Percentiles rank a stretch among this genome's conserved stretches.
phyloP scores from a whole-genome alignment of 768 basidiomycete genomes.

The Hydnomerulius pinastri region DNA sequence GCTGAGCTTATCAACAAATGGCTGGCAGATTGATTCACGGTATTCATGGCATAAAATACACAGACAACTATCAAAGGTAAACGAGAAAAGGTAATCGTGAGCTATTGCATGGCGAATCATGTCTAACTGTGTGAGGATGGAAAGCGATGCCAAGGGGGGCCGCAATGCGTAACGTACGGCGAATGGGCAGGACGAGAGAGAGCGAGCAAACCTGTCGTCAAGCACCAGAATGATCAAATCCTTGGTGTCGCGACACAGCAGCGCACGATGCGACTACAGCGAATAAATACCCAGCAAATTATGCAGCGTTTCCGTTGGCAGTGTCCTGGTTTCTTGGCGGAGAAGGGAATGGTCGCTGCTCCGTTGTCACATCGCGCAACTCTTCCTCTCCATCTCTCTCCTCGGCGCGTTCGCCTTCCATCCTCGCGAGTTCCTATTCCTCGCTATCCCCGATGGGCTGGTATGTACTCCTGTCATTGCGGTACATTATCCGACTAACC shows the following conservation, averaged over 20 bases:
- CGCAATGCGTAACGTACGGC: no score
- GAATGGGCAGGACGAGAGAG: constrained; percentile 8
- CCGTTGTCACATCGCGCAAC: constrained; percentile 7
- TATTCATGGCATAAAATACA: constrained; percentile 11
- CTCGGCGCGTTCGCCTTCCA: constrained; percentile 37
- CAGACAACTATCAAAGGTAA: constrained; percentile 7
- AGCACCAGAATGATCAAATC: constrained; percentile 9
- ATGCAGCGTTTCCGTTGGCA: constrained; percentile 8
- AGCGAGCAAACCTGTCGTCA: constrained; percentile 7
- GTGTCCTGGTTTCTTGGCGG: constrained; percentile 11
- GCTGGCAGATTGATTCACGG: constrained; percentile 5
- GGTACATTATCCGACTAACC: constrained; percentile 51
- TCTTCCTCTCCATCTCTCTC: constrained; percentile 30
- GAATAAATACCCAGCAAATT: constrained; percentile 3
- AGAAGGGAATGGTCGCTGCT: constrained; percentile 15
- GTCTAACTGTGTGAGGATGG: constrained; percentile 29
- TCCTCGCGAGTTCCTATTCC: constrained; percentile 62
- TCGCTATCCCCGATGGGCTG: constrained; percentile 48
- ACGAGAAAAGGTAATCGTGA: constrained; percentile 4
- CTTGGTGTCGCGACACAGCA: constrained; percentile 6
- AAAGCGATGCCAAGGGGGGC: no score
- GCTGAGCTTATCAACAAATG: no score
- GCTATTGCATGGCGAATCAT: constrained; percentile 7
- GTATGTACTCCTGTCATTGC: constrained; percentile 44
- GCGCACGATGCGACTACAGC: constrained; percentile 4